Conservation (phyloP, 768 basidiomycete species). For the Thelephora aurantiotincta region DNA sequence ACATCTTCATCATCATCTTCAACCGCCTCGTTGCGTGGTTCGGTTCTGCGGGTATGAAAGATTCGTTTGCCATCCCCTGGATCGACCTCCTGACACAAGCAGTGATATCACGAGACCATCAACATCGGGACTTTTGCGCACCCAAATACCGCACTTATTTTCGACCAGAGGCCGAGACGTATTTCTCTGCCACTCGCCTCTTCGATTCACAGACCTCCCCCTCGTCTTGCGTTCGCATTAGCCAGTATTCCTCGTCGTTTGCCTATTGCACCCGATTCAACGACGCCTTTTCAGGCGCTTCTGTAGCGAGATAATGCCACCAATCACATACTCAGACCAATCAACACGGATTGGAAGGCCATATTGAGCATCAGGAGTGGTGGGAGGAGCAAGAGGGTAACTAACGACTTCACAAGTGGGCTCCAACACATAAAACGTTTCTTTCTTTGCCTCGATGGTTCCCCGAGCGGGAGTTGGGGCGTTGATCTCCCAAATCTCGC, state of each 20-base stretch:
- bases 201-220: conserved; percentile 28
- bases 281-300: conserved; percentile 10
- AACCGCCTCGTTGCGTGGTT: conserved; percentile 6
- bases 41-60: conserved; percentile 31
- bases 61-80: conserved; percentile 59
- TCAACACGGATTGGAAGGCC: conserved; percentile 32
- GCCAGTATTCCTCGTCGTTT: conserved; percentile 68
- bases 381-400: conserved; percentile 11
- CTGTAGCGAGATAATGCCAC: conserved; percentile 5
- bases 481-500: conserved; percentile 48
- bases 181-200: conserved; percentile 39
- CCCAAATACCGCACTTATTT: conserved; percentile 35
- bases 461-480: conserved; percentile 4
- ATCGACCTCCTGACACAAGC: conserved; percentile 56
- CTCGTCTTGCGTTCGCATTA: conserved; percentile 28
- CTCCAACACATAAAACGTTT: conserved; percentile 46
- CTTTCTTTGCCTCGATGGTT: conserved; percentile 7
- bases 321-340: conserved; percentile 47
- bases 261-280: conserved; percentile 42
- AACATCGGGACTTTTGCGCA: background rate
- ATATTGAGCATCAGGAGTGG: background rate
- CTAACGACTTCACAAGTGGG: conserved; percentile 66
- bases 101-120: background rate
- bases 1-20: conserved; percentile 32
- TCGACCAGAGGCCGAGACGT: conserved; percentile 54